Evolutionary conservation across 139 green algal genomes (phyloP), one percentile per base, ranked within the genome.

Genomic region (Klebsormidium nitens): DNA sequence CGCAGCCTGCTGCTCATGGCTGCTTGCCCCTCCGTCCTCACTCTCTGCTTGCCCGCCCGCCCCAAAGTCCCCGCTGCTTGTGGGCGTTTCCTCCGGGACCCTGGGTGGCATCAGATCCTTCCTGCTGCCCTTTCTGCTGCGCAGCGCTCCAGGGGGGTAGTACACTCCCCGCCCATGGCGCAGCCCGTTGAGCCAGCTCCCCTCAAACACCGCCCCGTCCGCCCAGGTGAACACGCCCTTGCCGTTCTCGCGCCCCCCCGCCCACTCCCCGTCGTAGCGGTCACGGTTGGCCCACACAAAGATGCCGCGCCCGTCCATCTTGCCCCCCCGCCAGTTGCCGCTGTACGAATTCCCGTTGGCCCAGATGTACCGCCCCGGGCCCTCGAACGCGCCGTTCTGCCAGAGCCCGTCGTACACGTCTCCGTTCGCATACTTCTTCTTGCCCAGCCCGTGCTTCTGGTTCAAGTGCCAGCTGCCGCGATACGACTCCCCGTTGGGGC

Each of bases 251-350:
- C 72, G 63, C 1, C 86, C 86, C 11, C 88, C 81, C 73, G 44
- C 35, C 86, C 88, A 96, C 50, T 93, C 83, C 1, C 91, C 91
- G 58, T 95, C 91, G 62, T 95, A 96, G 14, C 87, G 69, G 61
- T 96, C 90, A 28, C 85, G 81, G 32, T 66, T 87, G n/a, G 62
- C 69, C 90, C 90, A 96, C n/a, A 85, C 83, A 59, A 95, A 93
- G 3, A 87, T 96, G 58, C 91, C 91, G 40, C 86, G 79, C n/a
- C 91, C 91, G 42, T 87, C 71, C 87, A 96, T 94, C 14, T 57
- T 70, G 23, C 91, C 91, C 4, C 40, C 75, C 36, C 71, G 40
- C 89, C 89, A 97, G 68, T 96, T 89, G 44, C 89, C 80, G 11
- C 46, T 84, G 32, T 93, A 83, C 63, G 90, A 85, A 39, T 81